Conservation (phyloP, 176 grass and related monocot species). For the Carex kokanica region DNA sequence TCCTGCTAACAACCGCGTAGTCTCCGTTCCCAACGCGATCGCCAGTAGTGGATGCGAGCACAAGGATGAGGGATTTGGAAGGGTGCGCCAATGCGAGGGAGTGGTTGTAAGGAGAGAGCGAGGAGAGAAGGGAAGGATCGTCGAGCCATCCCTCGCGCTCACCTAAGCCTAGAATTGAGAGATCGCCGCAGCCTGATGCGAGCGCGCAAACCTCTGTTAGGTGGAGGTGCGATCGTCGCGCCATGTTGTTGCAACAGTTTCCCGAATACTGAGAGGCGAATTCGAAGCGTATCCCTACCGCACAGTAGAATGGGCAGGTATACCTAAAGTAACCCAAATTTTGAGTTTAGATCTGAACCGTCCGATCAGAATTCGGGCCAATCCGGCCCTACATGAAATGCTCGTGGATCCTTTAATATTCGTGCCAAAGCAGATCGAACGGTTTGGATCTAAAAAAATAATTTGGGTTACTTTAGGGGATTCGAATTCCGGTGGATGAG, state of each 20-base stretch:
- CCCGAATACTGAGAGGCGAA: neutral
- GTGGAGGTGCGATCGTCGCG: slow-evolving; percentile 50
- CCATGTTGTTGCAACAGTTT: slow-evolving; percentile 12
- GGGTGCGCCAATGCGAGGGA: slow-evolving; percentile 58
- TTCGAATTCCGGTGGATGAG: too few species aligned
- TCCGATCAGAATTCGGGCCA: too few species aligned
- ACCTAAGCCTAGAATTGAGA: slow-evolving; percentile 51
- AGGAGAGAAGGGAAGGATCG: slow-evolving; percentile 53
- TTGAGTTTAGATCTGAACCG: too few species aligned
- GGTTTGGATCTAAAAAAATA: too few species aligned
- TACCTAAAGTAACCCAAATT: too few species aligned
- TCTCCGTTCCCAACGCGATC: neutral
- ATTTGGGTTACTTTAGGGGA: too few species aligned
- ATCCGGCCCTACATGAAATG: too few species aligned
- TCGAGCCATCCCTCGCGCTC: slow-evolving; percentile 82
- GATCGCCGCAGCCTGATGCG: slow-evolving; percentile 37
- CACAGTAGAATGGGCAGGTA: too few species aligned
- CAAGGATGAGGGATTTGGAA: slow-evolving; percentile 32
- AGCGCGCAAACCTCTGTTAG: slow-evolving; percentile 71
- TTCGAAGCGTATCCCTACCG: too few species aligned
- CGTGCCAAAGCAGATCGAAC: too few species aligned
- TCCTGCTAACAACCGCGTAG: slow-evolving; percentile 10
- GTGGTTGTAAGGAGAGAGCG: slow-evolving; percentile 43
- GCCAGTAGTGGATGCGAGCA: slow-evolving; percentile 25
- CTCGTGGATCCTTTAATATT: too few species aligned